Base-by-base conservation (phyloP, 2,329 filamentous ascomycete genomes). In the Elsinoe ampelina region DNA sequence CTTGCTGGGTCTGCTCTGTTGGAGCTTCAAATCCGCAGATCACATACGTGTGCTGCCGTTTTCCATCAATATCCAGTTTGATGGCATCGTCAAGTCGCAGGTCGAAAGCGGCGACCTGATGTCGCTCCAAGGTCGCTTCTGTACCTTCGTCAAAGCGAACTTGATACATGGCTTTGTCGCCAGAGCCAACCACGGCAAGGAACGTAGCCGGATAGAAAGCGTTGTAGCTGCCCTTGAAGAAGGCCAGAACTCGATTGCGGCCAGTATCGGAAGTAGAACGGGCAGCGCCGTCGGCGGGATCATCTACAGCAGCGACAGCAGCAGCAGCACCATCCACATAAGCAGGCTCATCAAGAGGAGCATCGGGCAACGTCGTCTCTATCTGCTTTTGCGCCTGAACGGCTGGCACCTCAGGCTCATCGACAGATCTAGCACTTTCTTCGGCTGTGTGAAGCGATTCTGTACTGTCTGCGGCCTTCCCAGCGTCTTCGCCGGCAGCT, bases 191-290 rank as follows among this genome's bases (percentile, higher is more conserved):
- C 2, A 38, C 19, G 7, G 41, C 38, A 34, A 82, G 66, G 62
- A 77, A 84, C n/a, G 75, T 80, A 7, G 79, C 82, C 48, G 82
- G 80, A 63, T 81, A 83, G 64, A 78, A 84, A 70, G 73, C 55
- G 75, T 74, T 58, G 52, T 58, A 42, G 52, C 72, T 75, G n/a
- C 71, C 71, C 61, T 75, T 80, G 75, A 81, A 85, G 26, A 74
- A 72, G 6, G 81, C 80, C 60, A 84, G 74, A 0, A 84, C 75
- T 59, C 82, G 75, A 55, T 79, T 77, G 10, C 26, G 45, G 15
- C 34, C 35, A 5, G 47, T 5, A 10, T 13, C 7, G 20, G 41
- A 3, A 45, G 3, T 13, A 22, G 41, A 12, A 8, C 5, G 5
- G 26, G 26, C 26, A 30, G 26, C 26, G 7, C 26, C 5, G 26